phyloP scores from a whole-genome alignment of 1,284 basidiomycete species.

The Sphagnurus paluster region DNA sequence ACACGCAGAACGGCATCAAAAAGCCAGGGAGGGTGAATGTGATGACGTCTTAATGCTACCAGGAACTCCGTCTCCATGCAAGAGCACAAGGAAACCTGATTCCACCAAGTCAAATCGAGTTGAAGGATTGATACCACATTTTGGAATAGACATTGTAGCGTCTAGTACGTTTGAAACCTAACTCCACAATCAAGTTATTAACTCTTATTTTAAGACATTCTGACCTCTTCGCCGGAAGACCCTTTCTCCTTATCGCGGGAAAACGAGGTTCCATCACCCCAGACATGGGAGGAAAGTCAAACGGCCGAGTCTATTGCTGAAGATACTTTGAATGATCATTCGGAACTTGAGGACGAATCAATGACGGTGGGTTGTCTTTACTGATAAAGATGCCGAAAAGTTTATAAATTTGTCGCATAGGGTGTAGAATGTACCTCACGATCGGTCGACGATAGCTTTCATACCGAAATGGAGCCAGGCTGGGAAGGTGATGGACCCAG shows the following conservation, averaged over 20 bases:
- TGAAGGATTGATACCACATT: conserved; percentile 46
- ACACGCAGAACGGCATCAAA: conserved; percentile 43
- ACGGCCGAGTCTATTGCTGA: background rate
- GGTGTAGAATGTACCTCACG: background rate
- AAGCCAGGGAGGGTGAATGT: conserved; percentile 39
- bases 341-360: background rate
- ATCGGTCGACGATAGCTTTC: background rate
- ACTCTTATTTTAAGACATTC: conserved; percentile 3
- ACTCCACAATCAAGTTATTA: background rate
- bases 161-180: conserved; percentile 7
- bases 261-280: background rate
- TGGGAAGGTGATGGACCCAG: background rate
- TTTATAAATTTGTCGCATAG: background rate
- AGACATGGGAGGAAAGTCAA: background rate
- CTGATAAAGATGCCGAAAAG: background rate
- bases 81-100: conserved; percentile 23
- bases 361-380: background rate
- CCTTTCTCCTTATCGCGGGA: conserved; percentile 5
- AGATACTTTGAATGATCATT: background rate
- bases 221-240: conserved; percentile 9
- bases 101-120: conserved; percentile 21
- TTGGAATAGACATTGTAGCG: conserved; percentile 34
- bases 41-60: conserved; percentile 52
- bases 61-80: conserved; percentile 62
- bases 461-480: background rate